phyloP scores from a whole-genome alignment of 495 filamentous ascomycete species.

The Aspergillus incahuasiensis region DNA sequence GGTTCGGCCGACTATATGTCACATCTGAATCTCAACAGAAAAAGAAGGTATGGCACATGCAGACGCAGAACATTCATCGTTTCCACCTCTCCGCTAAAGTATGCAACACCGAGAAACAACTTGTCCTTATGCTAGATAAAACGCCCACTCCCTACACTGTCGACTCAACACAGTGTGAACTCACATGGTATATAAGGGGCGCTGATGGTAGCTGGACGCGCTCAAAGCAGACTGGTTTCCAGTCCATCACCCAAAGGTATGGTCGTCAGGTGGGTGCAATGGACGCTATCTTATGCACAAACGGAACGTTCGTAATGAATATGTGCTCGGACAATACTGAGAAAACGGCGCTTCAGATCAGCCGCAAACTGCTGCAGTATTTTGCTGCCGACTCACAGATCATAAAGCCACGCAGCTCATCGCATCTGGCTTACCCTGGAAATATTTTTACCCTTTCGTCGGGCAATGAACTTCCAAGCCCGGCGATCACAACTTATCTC shows the following conservation, averaged over 20 bases:
- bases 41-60: conserved; percentile 31
- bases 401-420: conserved; percentile 9
- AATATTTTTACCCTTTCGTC: conserved; percentile 32
- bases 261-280: conserved; percentile 47
- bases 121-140: conserved; percentile 23
- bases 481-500: conserved; percentile 11
- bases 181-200: conserved; percentile 14
- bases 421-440: conserved; percentile 14
- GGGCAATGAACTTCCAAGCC: conserved; percentile 10
- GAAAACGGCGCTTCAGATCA: conserved; percentile 47
- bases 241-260: conserved; percentile 23
- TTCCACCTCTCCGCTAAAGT: conserved; percentile 26
- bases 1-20: conserved; percentile 36
- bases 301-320: conserved; percentile 41
- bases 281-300: conserved; percentile 46
- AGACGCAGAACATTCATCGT: conserved; percentile 36
- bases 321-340: conserved; percentile 23
- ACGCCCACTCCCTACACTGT: conserved; percentile 6
- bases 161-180: conserved; percentile 1
- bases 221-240: conserved; percentile 21
- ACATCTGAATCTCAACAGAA: conserved; percentile 9
- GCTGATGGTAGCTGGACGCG: conserved; percentile 17
- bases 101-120: conserved; percentile 8
- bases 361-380: conserved; percentile 56
- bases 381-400: conserved; percentile 54